These are phyloP conservation scores for Lactifluus pinguis DNA, from an alignment of 768 basidiomycete species.

Conservation along the genomic window DNA sequence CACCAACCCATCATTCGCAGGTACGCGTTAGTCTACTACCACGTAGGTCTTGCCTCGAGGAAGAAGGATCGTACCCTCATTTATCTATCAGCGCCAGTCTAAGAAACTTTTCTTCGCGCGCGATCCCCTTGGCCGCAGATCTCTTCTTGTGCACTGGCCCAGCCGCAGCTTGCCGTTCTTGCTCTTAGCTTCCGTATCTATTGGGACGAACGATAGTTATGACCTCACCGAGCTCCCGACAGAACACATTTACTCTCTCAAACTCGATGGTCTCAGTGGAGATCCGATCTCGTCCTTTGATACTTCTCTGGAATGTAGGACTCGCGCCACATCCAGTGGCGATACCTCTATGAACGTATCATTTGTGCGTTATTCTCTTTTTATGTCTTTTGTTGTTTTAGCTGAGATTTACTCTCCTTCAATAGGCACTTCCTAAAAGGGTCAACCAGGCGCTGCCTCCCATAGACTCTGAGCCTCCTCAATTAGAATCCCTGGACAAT, in stretches of 20 bases:
- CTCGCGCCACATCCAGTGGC: background rate
- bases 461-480: slow-evolving; percentile 27
- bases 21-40: slow-evolving; percentile 75
- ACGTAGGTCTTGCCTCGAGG: slow-evolving; percentile 36
- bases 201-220: slow-evolving; percentile 37
- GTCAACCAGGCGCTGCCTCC: slow-evolving; percentile 42
- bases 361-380: slow-evolving; percentile 2
- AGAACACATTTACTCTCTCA: slow-evolving; percentile 45
- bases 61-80: background rate
- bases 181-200: slow-evolving; percentile 57
- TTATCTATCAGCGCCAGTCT: slow-evolving; percentile 30
- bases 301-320: slow-evolving; percentile 20
- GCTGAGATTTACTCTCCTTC: background rate
- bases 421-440: slow-evolving; percentile 35
- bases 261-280: slow-evolving; percentile 28
- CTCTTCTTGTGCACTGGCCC: slow-evolving; percentile 66
- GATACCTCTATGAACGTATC: background rate
- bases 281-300: background rate
- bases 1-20: slow-evolving; percentile 29
- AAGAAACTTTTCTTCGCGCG: slow-evolving; percentile 59
- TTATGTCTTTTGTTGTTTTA: background rate
- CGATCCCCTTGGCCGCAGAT: slow-evolving; percentile 80
- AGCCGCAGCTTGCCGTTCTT: slow-evolving; percentile 40
- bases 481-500: slow-evolving; percentile 29
- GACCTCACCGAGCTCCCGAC: slow-evolving; percentile 57